A percentile compares a stretch with the other conserved stretches of the same genome.
phyloP scores from a whole-genome alignment of 2,329 filamentous ascomycete species.

The Trichophyton rubrum region DNA sequence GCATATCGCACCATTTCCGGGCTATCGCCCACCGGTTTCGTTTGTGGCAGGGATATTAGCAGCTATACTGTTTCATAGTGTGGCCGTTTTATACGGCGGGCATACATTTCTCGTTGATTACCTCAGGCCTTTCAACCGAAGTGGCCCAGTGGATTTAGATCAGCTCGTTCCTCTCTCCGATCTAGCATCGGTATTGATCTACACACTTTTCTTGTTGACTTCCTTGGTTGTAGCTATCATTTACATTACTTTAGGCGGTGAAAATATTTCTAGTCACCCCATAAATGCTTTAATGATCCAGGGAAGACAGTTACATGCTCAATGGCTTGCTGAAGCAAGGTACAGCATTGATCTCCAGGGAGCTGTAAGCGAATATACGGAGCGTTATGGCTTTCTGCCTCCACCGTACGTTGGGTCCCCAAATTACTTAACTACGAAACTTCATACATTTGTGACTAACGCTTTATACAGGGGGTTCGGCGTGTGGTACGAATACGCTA shows the following conservation, averaged over 20 bases:
- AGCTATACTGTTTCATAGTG: conserved; percentile 22
- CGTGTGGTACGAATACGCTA: conserved; percentile 47
- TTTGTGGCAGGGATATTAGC: conserved; percentile 24
- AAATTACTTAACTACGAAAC: not conserved
- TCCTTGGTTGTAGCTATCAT: conserved; percentile 26
- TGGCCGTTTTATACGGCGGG: conserved; percentile 20
- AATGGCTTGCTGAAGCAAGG: conserved; percentile 37
- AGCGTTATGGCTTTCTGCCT: conserved; percentile 42
- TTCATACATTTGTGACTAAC: not conserved
- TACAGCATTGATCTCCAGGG: conserved; percentile 37
- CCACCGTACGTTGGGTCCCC: conserved; percentile 35
- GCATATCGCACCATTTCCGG: not conserved
- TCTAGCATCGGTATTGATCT: too few relatives aligned
- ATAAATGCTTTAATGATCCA: conserved; percentile 44
- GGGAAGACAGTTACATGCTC: conserved; percentile 37
- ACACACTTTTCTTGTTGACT: not conserved
- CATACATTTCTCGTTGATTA: conserved; percentile 17
- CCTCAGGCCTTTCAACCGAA: too few relatives aligned
- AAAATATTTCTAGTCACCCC: conserved; percentile 36
- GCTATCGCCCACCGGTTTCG: conserved; percentile 16
- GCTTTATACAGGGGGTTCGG: conserved; percentile 38
- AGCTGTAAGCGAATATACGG: conserved; percentile 40
- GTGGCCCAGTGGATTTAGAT: too few relatives aligned
- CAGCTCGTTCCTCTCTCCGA: conserved; percentile 9
- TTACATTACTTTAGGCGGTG: conserved; percentile 26